Evolutionary conservation across 2,329 filamentous ascomycete genomes (phyloP), one percentile per base, ranked within the genome.

Genomic region (Talaromyces islandicus): DNA sequence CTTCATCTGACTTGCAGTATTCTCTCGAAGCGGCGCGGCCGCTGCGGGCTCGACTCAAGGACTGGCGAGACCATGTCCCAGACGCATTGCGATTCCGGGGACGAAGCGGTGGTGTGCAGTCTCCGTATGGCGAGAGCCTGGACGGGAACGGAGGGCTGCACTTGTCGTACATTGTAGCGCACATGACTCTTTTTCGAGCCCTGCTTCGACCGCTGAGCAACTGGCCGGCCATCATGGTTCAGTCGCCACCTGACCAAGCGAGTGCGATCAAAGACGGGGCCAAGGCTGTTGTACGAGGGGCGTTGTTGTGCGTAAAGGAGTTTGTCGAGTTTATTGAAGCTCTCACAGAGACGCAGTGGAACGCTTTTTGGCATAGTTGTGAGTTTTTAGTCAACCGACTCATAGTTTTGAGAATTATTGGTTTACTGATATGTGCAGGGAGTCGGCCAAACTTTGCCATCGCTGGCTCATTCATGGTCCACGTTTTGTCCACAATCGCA

Each of bases 401-500:
- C 12, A 17, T 12, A 50, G 11, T 11, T 25, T 19, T 17, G 5
- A 54, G 53, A 27, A 27, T 32, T 54, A 12, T 54, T 54, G 2
- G 25, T 27, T 27, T 6, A 27, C 24, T 24, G 9, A 38, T 50
- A 14, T 25, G 21, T 17, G 12, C n/a, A 56, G 54, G 54, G 54
- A 56, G 54, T 25, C 54, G 54, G 17, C 54, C 54, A 27, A 56
- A 56, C 41, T 56, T 56, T 56, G 54, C 54, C 17, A 46, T 56
- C 24, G 54, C 54, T 4, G 54, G 54, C 12, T 56, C 54, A 19
- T 56, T 56, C 25, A 56, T 56, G 54, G 54, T 56, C 10, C 54
- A 56, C 24, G 54, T 56, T 25, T 17, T 56, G 9, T 35, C 35
- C 24, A 56, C 35, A 24, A 56, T 56, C 41, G 32, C 54, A 19